Base-by-base conservation (phyloP, 345 rosid species). In the Moricandia moricandioides region DNA sequence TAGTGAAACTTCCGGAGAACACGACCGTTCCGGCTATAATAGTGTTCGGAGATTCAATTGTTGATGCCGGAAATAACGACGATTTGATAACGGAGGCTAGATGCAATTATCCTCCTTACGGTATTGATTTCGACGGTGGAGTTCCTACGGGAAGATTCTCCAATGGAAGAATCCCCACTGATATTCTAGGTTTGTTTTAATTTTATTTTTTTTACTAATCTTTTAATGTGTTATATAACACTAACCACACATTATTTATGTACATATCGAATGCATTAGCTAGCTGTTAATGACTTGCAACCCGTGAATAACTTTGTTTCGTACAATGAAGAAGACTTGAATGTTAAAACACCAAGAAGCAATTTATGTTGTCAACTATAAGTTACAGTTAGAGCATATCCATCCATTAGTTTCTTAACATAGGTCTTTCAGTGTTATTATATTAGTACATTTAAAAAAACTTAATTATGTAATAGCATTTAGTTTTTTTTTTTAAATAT, bases 1-100 rank as follows among this genome's bases (percentile, higher is more conserved):
- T 64, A 40, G 72, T 79, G 11, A 69, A 74, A 65, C 34, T 69
- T 14, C 82, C 82, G 14, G 33, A 30, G 14, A 89, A 86, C 30
- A 33, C 9, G 16, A 82, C 82, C 0, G 0, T 93, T 14, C 86
- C 95, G 1, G 97, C 91, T 3, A 1, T 93, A 3, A 40, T 86
- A 21, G 91, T 80, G 63, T 93, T 93, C 12, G 98, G 97, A 11
- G 98, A 90, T 65, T 93, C 98, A 14, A 90, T 93, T 4, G 88
- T 88, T 0, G 98, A 89, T 73, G 69, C 98, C 0, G 97, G 98
- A 17, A 93, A 90, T 75, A 93, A 93, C 81, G 90, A 93, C 75
- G 33, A 83, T 29, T 35, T 90, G 18, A 12, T 10, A 16, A 88
- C 97, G 2, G 16, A 81, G 6, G 21, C 81, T 35, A 90, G 86